Evolutionary conservation across 2,329 filamentous ascomycete genomes (phyloP).

Genomic region (Colletotrichum euphorbiae): DNA sequence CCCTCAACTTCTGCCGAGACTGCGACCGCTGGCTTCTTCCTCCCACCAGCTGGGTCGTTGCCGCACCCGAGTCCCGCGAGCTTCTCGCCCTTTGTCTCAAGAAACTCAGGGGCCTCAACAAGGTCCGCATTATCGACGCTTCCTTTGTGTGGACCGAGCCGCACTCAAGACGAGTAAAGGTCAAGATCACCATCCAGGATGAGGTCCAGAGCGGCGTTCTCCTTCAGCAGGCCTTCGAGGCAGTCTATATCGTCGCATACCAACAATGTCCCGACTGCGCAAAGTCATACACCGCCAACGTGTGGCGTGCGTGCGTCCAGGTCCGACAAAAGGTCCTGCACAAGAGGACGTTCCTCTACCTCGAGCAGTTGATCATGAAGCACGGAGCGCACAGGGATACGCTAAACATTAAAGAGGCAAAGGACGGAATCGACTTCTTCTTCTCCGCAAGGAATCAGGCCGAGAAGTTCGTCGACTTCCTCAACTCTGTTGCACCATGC

Average conservation of each 20-base stretch:
- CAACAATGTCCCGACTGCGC: conserved; percentile 96
- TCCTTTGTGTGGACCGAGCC: conserved; percentile 99
- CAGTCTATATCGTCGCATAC: conserved; percentile 88
- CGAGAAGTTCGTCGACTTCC: conserved; percentile 91
- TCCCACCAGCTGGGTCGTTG: conserved; percentile 86
- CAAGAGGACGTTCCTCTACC: conserved; percentile 78
- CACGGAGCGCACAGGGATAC: conserved; percentile 91
- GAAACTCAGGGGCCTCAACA: conserved; percentile 86
- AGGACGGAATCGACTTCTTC: conserved; percentile 96
- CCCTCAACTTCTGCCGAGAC: conserved; percentile 90
- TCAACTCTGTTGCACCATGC: conserved; percentile 83
- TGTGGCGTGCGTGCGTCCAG: conserved; percentile 93
- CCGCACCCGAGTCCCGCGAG: conserved; percentile 88
- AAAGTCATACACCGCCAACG: conserved; percentile 97
- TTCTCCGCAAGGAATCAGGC: conserved; percentile 91
- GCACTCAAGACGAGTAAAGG: conserved; percentile 89
- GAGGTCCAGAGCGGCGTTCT: conserved; percentile 71
- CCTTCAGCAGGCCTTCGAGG: conserved; percentile 94
- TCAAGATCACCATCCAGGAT: conserved; percentile 94
- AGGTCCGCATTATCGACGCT: conserved; percentile 94
- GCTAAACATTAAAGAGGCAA: conserved; percentile 97
- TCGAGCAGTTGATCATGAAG: conserved; percentile 97
- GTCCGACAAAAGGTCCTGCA: conserved; percentile 97
- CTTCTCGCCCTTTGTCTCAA: conserved; percentile 91
- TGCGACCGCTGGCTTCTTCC: conserved; percentile 95